Base-by-base conservation (phyloP, 1,284 basidiomycete genomes). In the Irpex sp. region DNA sequence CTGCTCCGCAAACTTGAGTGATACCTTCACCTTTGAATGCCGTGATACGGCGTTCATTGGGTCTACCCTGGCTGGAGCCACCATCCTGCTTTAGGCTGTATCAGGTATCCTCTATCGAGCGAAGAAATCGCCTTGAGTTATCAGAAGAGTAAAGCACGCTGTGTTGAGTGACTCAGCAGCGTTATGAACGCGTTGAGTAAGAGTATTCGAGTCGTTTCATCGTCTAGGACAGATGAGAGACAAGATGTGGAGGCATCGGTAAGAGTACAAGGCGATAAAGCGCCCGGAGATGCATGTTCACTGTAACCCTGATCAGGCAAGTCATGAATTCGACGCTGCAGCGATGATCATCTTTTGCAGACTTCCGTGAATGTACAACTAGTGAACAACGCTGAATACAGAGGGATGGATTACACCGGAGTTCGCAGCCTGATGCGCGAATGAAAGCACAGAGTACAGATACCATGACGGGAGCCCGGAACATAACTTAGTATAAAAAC, bases 11-110 rank as follows among this genome's bases (percentile, higher is more conserved):
- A 91, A 77, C 17, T 78, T 80, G 17, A 89, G 72, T 7, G 85
- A 80, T 13, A 90, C 83, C 72, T 83, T 89, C 71, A 92, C 84
- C 74, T 92, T 93, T 31, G 89, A 78, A 73, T 93, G 91, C 70
- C 87, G 78, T 0, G 86, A 81, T 17, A 85, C 85, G 38, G 88
- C 87, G 75, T 92, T 92, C 89, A 92, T 92, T 8, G 89, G 87
- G 75, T 91, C 66, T 34, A 62, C 57, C 40, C 58, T 62, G 9
- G 62, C 55, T 37, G 38, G 49, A 19, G 54, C 31, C 2, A 60
- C 65, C 51, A 62, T 63, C 5, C 17, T 60, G 57, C 56, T 58
- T n/a, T 47, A 13, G n/a, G 9, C 49, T 9, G 49, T 52, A 4
- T 26, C 21, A 52, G 49, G 15, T 9, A 52, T 52, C 19, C 17